Base-by-base conservation (phyloP, 805 yeast genomes). In the Pachysolen tannophilus region DNA sequence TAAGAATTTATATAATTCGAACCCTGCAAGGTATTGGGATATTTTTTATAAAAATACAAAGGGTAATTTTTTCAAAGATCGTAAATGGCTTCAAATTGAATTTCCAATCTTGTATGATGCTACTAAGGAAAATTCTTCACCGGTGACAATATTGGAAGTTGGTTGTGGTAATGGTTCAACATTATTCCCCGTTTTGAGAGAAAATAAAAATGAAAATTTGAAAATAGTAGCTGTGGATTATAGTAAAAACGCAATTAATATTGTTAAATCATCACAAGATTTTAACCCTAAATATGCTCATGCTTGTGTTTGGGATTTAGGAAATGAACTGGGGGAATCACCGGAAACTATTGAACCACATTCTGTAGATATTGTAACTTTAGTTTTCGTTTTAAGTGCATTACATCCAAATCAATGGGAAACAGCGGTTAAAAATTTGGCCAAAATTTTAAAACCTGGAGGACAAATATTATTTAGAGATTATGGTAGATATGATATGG, bases 81-180 rank as follows among this genome's bases (percentile, higher is more conserved):
- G 98, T 47, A 88, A 85, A 52, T 92, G 98, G 98, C 66, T 92
- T 40, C 86, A 84, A 53, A 81, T 90, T 32, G 98, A 92, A 60
- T 92, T 92, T 44, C 98, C 98, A 1, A 62, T 74, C 10, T 59
- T 92, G 24, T 90, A 82, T 51, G 80, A 78, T 41, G 82, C 85
- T 5, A 85, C 95, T 3, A 74, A 75, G 42, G 69, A 72, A 17
- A 82, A 78, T 44, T 67, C 79, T 6, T 82, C 86, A n/a, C 73
- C 80, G 4, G 68, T 69, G 16, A 75, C 79, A 3, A 80, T 92
- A 23, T 67, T 92, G 37, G 98, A 92, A 57, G 81, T 92, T 31
- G 98, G 98, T 3, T 92, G 98, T 61, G 98, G 98, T 38, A 97
- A 96, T 5, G 98, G 98, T 8, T 92, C 92, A 56, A 92, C 98